Conservation (phyloP, 257 asterid genomes). For the Solanum infundibuliforme region DNA sequence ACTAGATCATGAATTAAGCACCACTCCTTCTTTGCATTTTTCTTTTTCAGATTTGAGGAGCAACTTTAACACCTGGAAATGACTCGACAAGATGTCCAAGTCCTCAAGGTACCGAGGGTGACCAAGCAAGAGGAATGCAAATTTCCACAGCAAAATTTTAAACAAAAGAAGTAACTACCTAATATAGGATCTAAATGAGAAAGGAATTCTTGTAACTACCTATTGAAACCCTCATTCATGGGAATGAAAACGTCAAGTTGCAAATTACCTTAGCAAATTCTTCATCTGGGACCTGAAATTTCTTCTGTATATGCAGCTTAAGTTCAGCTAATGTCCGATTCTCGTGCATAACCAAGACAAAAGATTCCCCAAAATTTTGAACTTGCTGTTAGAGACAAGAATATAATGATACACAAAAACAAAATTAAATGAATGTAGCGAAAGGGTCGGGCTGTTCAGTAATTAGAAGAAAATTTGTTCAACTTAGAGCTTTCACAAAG, state of each 20-base stretch:
- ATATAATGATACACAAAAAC: background rate
- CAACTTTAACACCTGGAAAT: conserved; percentile 32
- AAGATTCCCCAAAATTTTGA: conserved; percentile 53
- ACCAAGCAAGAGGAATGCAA: conserved; percentile 40
- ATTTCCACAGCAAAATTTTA: conserved; percentile 30
- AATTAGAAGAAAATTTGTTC: background rate
- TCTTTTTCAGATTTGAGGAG: background rate
- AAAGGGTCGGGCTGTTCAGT: background rate
- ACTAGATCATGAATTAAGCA: background rate
- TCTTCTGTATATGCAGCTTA: conserved; percentile 40
- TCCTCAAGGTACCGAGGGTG: conserved; percentile 46
- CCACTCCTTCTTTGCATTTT: background rate
- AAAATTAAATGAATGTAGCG: background rate
- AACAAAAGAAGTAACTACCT: background rate
- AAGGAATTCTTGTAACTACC: background rate
- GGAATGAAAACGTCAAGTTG: background rate
- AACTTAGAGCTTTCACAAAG: background rate
- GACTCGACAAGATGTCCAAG: conserved; percentile 34
- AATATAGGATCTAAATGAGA: background rate
- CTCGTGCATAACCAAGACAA: conserved; percentile 40
- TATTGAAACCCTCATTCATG: background rate
- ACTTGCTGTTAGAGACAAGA: conserved; percentile 22
- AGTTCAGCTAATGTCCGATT: conserved; percentile 34
- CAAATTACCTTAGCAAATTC: conserved; percentile 35
- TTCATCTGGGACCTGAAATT: conserved; percentile 41